Evolutionary conservation across 2,329 filamentous ascomycete species (phyloP), one percentile per base, ranked within the genome.

Genomic region (Geosmithia putterillii): DNA sequence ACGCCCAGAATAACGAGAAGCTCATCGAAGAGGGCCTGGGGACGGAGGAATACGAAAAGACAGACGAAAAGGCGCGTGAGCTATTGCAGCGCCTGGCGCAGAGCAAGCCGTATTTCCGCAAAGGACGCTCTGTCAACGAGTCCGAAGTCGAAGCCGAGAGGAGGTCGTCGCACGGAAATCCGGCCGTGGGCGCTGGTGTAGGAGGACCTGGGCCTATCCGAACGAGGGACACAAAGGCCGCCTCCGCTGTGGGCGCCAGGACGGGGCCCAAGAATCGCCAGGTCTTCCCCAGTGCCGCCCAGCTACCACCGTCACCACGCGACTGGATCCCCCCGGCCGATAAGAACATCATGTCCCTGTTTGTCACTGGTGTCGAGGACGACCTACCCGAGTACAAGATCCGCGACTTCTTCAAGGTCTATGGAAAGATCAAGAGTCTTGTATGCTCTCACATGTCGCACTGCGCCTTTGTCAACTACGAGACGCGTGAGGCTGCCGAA

Each of bases 361-460:
- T 98, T 57, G 75, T 96, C 23, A 95, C 90, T 0, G 94, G 92
- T 8, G 80, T 98, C 2, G 92, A 98, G 61, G 92, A 98, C 57
- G 92, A 98, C 55, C 71, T 98, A 7, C 89, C 90, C 2, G 92
- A 98, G 62, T 81, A 89, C 63, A 88, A 89, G 54, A 71, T 98
- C 21, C 84, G 92, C 40, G 83, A 87, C 2, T 92, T 94, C 62
- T 98, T 98, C 68, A 79, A 86, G 47, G 76, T 77, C 17, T 88
- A 89, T 54, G 92, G 92, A 49, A 86, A 90, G 56, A 81, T 98
- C 47, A 86, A 92, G 54, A 95, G 88, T 21, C 67, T 98, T 15
- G 83, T 98, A 34, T 96, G 92, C 63, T 95, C 89, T 7, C 92
- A 98, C 65, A 88, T 94, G 68, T 90, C 90, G 15, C 92, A 96